Percentiles rank a stretch among this genome's conserved stretches.
Conservation (phyloP, 2,329 filamentous ascomycete genomes). For the Fusarium sp. region DNA sequence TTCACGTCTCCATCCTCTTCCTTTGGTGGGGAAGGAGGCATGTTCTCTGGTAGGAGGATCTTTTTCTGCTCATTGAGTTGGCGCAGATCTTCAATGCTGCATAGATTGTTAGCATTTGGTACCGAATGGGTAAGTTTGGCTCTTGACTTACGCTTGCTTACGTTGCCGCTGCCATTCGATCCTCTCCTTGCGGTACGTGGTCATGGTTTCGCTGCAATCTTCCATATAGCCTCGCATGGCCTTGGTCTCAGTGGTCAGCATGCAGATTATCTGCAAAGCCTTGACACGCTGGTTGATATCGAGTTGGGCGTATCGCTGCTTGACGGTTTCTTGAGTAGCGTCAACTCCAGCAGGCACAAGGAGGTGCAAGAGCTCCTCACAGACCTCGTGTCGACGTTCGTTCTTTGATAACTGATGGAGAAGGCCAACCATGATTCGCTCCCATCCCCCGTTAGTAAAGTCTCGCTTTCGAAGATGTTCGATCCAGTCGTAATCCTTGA, state of each 20-base stretch:
- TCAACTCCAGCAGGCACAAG: conserved; percentile 83
- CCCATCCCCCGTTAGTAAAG: conserved; percentile 90
- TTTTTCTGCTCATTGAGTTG: conserved; percentile 77
- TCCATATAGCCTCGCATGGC: conserved; percentile 89
- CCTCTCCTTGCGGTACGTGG: conserved; percentile 91
- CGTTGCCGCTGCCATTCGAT: conserved; percentile 88
- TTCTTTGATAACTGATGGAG: conserved; percentile 85
- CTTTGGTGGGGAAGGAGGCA: conserved; percentile 70
- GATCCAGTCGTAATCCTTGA: conserved; percentile 82
- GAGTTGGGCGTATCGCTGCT: conserved; percentile 75
- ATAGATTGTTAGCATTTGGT: conserved; percentile 1
- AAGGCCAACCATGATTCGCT: conserved; percentile 86
- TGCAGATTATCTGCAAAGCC: conserved; percentile 84
- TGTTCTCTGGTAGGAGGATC: conserved; percentile 76
- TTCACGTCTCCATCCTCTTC: conserved; percentile 67
- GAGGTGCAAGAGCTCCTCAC: conserved; percentile 80
- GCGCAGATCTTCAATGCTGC: conserved; percentile 75
- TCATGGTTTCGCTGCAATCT: conserved; percentile 93
- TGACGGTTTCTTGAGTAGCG: conserved; percentile 78
- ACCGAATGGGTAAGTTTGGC: neutral
- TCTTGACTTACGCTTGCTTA: conserved; percentile 66
- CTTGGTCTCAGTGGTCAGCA: conserved; percentile 87
- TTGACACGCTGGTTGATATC: conserved; percentile 85
- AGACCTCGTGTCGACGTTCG: conserved; percentile 73
- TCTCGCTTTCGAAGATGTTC: conserved; percentile 84